Conservation (phyloP, 148 eudicot species). For the Silene conica region DNA sequence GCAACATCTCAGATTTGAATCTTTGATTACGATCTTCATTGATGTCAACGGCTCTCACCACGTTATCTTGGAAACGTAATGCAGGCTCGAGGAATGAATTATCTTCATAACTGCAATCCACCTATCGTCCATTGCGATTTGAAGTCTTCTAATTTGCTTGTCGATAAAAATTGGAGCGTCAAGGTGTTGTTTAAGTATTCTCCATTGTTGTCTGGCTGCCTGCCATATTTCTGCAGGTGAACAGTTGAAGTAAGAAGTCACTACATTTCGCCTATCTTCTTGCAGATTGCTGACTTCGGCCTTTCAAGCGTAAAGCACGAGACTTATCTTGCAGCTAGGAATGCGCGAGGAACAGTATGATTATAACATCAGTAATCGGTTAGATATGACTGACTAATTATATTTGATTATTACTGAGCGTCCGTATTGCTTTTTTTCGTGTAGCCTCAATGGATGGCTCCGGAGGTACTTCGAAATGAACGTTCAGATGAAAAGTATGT, state of each 20-base stretch:
- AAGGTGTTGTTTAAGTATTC: constrained; percentile 48
- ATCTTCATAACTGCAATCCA: constrained; percentile 86
- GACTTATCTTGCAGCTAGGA: constrained; percentile 66
- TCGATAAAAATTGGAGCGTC: constrained; percentile 92
- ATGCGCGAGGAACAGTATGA: constrained; percentile 95
- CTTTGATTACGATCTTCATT: neutral
- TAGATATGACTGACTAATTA: neutral
- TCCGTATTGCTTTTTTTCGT: constrained; percentile 7
- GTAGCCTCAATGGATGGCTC: constrained; percentile 99
- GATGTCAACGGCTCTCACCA: constrained; percentile 9
- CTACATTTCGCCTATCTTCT: neutral
- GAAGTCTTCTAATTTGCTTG: constrained; percentile 94
- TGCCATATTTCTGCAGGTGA: neutral
- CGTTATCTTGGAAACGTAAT: constrained; percentile 12
- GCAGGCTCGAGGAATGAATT: constrained; percentile 95
- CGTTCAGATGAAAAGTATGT: constrained; percentile 87
- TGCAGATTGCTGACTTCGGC: constrained; percentile 96
- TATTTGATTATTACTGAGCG: neutral
- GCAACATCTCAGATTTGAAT: neutral
- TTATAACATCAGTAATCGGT: constrained; percentile 3
- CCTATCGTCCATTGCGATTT: constrained; percentile 94
- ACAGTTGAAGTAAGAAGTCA: neutral
- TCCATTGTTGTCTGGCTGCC: neutral
- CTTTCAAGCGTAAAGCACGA: constrained; percentile 91
- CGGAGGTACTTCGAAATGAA: constrained; percentile 91